Base-by-base conservation (phyloP, 1,284 basidiomycete genomes). In the Ustilago sp. region DNA sequence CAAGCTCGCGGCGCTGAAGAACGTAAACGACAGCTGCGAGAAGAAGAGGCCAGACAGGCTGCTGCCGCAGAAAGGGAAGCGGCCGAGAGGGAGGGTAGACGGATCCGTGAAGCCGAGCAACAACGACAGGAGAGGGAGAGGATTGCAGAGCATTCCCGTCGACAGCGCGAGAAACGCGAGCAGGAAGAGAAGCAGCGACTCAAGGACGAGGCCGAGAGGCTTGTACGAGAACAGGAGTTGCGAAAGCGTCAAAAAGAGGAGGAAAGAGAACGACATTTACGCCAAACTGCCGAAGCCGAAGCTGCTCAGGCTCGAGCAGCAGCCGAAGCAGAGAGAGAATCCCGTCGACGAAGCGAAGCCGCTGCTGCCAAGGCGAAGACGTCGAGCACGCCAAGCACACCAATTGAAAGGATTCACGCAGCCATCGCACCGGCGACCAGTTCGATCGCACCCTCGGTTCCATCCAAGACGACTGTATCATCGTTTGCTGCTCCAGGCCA, bases 91-190 rank as follows among this genome's bases (percentile, higher is more conserved):
- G 66, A 68, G 32, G 63, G 53, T 1, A 56, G 59, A 11, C 45
- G 59, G 8, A 43, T 63, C 7, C 58, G 61, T 9, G 45, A 54
- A 7, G 59, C 35, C 19, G 69, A 77, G 36, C 68, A 68, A 38
- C 63, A 77, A 50, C 61, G 66, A 39, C 45, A 61, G 53, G 74
- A 77, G 45, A 41, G 66, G 41, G 74, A 77, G 59, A 62, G 63
- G 45, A 63, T 68, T 12, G 69, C 69, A 19, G 72, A 69, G 36
- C 65, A 64, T 38, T 63, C 62, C 11, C 56, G 59, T 23, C 58
- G 50, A 28, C 68, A 71, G 48, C 65, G 66, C 9, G 64, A 70
- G 45, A 45, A 63, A 31, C 60, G 73, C 17, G 64, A 70, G 48
- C 56, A 58, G 51, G 55, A 66, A 32, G 74, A 77, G 34, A 60